Percentiles rank a stretch among this genome's conserved stretches.
Conservation (phyloP, 2,329 filamentous ascomycete genomes). For the Fusarium secorum region DNA sequence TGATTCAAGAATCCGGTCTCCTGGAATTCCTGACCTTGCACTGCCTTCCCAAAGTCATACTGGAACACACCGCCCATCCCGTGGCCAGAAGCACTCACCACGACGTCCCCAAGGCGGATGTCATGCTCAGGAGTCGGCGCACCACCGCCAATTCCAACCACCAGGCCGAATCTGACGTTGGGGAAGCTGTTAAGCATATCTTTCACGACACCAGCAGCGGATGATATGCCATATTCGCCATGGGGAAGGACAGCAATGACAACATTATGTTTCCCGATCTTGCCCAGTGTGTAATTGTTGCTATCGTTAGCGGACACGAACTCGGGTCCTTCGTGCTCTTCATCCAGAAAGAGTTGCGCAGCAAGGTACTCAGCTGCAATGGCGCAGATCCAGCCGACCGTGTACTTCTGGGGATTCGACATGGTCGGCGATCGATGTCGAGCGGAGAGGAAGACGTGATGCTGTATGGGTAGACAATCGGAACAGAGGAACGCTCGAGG, state of each 20-base stretch:
- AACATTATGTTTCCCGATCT: constrained; percentile 29
- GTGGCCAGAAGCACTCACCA: constrained; percentile 5
- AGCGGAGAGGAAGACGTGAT: no score
- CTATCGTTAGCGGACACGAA: not conserved
- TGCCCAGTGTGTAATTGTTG: not conserved
- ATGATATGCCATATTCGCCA: constrained; percentile 18
- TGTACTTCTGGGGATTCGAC: no score
- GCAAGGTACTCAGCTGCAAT: no score
- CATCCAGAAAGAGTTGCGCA: no score
- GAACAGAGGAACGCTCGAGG: no score
- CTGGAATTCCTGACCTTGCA: constrained; percentile 17
- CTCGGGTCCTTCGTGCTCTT: not conserved
- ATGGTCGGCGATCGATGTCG: no score
- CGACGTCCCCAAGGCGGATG: constrained; percentile 41
- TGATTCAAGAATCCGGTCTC: constrained; percentile 13
- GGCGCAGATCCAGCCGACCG: no score
- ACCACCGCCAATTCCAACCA: constrained; percentile 39
- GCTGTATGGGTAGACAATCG: no score
- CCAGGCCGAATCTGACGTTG: constrained; percentile 38
- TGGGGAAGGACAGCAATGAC: constrained; percentile 26
- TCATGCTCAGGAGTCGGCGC: constrained; percentile 45
- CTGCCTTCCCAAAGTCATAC: constrained; percentile 34
- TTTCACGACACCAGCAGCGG: constrained; percentile 36
- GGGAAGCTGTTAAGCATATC: constrained; percentile 45
- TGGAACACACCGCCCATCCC: constrained; percentile 24